Percentiles rank a stretch among this genome's conserved stretches.
phyloP scores from a whole-genome alignment of 805 yeast species.

The Lipomyces sp. region DNA sequence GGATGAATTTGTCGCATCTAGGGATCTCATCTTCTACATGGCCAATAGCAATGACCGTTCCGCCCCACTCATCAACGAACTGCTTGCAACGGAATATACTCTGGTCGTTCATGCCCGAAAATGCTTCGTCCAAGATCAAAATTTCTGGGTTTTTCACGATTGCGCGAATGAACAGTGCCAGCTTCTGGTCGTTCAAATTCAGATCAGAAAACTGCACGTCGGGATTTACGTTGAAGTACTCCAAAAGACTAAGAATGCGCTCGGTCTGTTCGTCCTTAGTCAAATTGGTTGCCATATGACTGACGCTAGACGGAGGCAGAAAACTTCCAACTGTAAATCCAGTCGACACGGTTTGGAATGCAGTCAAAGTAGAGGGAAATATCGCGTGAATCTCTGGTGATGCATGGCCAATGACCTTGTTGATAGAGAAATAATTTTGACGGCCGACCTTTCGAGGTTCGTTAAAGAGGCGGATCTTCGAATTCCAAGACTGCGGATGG shows the following conservation, averaged over 20 bases:
- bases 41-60: conserved; percentile 79
- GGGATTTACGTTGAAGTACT: conserved; percentile 53
- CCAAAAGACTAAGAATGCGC: conserved; percentile 53
- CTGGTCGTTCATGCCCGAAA: conserved; percentile 82
- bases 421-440: conserved; percentile 76
- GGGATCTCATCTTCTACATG: conserved; percentile 86
- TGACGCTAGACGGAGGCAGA: conserved; percentile 53
- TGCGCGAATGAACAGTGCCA: conserved; percentile 75
- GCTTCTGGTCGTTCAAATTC: conserved; percentile 74
- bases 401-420: conserved; percentile 77
- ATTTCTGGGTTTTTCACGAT: conserved; percentile 76
- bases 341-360: conserved; percentile 64
- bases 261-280: conserved; percentile 44
- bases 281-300: conserved; percentile 36
- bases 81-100: conserved; percentile 61
- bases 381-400: conserved; percentile 92
- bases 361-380: conserved; percentile 64
- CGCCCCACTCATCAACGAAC: conserved; percentile 59
- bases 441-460: conserved; percentile 73
- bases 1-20: conserved; percentile 58
- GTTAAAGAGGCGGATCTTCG: conserved; percentile 66
- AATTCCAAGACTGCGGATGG: conserved; percentile 95
- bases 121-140: conserved; percentile 87
- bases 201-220: conserved; percentile 58
- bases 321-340: conserved; percentile 76